Evolutionary conservation across 371 early-diverging fungal genomes (phyloP).

Genomic region (Ecytonucleospora hepatopenaei): DNA sequence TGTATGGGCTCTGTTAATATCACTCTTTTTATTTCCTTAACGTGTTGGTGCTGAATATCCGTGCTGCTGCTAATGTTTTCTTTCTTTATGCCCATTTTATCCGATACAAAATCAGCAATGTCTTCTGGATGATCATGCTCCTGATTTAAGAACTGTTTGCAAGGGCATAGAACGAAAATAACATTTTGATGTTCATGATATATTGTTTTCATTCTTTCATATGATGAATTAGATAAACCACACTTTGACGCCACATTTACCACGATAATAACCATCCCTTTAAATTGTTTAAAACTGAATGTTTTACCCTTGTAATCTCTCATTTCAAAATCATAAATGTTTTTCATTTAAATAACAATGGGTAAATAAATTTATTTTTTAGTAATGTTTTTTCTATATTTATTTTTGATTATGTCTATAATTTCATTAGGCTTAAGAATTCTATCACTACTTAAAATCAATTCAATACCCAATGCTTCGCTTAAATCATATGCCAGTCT

Average conservation of each 20-base stretch:
- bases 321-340: slow-evolving; percentile 37
- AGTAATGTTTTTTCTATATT: not conserved
- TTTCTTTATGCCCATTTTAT: slow-evolving; percentile 4
- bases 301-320: slow-evolving; percentile 14
- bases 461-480: slow-evolving; percentile 36
- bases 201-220: slow-evolving; percentile 66
- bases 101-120: slow-evolving; percentile 43
- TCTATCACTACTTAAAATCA: slow-evolving; percentile 37
- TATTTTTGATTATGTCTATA: slow-evolving; percentile 11
- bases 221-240: slow-evolving; percentile 70
- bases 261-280: slow-evolving; percentile 58
- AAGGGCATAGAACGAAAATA: slow-evolving; percentile 65
- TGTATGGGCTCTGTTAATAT: slow-evolving; percentile 70
- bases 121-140: slow-evolving; percentile 61
- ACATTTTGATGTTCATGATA: slow-evolving; percentile 69
- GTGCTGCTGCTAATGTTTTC: not conserved
- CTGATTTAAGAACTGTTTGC: slow-evolving; percentile 72
- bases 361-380: not conserved
- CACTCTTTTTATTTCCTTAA: slow-evolving; percentile 61
- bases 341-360: not conserved
- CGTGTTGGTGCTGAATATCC: not conserved
- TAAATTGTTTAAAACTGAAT: slow-evolving; percentile 30
- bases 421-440: slow-evolving; percentile 24
- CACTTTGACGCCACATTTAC: slow-evolving; percentile 88
- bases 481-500: slow-evolving; percentile 40